Evolutionary conservation across 768 basidiomycete species (phyloP).

Genomic region (Tricholoma hemisulphureum): DNA sequence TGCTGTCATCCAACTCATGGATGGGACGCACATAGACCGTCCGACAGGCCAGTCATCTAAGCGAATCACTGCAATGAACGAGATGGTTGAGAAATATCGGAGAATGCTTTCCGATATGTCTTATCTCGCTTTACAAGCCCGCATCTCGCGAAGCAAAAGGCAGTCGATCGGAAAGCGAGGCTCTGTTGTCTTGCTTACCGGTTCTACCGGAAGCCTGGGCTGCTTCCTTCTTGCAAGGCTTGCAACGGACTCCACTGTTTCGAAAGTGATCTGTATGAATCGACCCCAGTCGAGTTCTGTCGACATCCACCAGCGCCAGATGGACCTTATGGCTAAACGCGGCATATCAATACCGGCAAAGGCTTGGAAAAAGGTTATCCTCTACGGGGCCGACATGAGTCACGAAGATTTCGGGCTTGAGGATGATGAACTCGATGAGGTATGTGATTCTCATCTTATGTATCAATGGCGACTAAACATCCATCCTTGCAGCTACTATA

Average conservation of each 20-base stretch:
- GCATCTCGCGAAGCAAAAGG: slow-evolving; percentile 11
- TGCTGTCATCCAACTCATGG: slow-evolving; percentile 21
- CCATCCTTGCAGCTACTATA: slow-evolving; percentile 18
- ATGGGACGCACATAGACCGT: slow-evolving; percentile 9
- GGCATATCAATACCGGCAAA: slow-evolving; percentile 22
- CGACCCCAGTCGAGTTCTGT: slow-evolving; percentile 16
- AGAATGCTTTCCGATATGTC: slow-evolving; percentile 9
- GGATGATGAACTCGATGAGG: slow-evolving; percentile 24
- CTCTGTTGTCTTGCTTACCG: slow-evolving; percentile 33
- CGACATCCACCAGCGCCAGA: slow-evolving; percentile 24
- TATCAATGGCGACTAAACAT: neutral
- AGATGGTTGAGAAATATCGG: slow-evolving; percentile 28
- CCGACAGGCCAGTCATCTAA: slow-evolving; percentile 1
- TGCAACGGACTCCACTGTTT: slow-evolving; percentile 23
- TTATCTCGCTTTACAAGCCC: slow-evolving; percentile 11
- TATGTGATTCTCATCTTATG: slow-evolving; percentile 10
- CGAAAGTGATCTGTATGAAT: slow-evolving; percentile 32
- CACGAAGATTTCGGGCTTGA: slow-evolving; percentile 25
- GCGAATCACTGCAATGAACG: slow-evolving; percentile 26
- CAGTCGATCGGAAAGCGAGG: slow-evolving; percentile 6
- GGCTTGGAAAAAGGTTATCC: slow-evolving; percentile 30
- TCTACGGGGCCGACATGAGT: slow-evolving; percentile 27
- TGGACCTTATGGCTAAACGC: slow-evolving; percentile 29
- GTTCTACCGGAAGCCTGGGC: slow-evolving; percentile 39
- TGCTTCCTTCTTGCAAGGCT: slow-evolving; percentile 31